A percentile compares a stretch with the other conserved stretches of the same genome.
phyloP scores from a whole-genome alignment of 83 land plant species.

The Diphasiastrum complanatum region DNA sequence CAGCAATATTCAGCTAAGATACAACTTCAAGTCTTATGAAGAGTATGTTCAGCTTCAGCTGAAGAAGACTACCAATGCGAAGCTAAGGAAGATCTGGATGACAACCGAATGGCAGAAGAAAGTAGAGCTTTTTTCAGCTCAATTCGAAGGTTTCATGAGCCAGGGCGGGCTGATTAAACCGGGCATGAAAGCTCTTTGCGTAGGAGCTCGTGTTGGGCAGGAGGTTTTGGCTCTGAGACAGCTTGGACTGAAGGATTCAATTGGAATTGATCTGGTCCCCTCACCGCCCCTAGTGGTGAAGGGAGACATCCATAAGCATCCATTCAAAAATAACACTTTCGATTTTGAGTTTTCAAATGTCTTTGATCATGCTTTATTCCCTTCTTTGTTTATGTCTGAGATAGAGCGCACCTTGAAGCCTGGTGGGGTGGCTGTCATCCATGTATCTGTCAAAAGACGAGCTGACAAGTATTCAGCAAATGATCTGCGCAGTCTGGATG shows the following conservation, averaged over 20 bases:
- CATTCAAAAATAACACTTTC: constrained; percentile 26
- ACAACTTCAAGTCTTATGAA: too few species aligned
- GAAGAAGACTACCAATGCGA: too few species aligned
- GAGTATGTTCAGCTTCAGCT: too few species aligned
- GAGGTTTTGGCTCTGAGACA: constrained; percentile 27
- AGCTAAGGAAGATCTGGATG: too few species aligned
- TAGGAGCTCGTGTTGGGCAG: constrained; percentile 28
- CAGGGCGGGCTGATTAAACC: background rate
- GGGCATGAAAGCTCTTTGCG: constrained; percentile 26
- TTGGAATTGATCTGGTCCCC: constrained; percentile 21
- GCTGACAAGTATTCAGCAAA: too few species aligned
- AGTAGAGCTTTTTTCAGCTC: background rate
- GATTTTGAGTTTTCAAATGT: constrained; percentile 41
- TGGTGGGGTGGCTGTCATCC: constrained; percentile 39
- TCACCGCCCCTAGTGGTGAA: constrained; percentile 18
- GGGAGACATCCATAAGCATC: constrained; percentile 7
- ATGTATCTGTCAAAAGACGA: constrained; percentile 28
- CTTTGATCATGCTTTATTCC: constrained; percentile 33
- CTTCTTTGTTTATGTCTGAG: constrained; percentile 43
- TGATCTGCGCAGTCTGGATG: too few species aligned
- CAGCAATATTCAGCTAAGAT: too few species aligned
- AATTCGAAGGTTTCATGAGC: too few species aligned
- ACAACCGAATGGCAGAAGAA: too few species aligned
- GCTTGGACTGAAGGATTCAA: constrained; percentile 24
- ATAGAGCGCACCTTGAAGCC: constrained; percentile 44